A percentile compares a stretch with the other conserved stretches of the same genome.
Evolutionary conservation across 768 basidiomycete genomes (phyloP).

Genomic region (Leccinum longicurvipes): DNA sequence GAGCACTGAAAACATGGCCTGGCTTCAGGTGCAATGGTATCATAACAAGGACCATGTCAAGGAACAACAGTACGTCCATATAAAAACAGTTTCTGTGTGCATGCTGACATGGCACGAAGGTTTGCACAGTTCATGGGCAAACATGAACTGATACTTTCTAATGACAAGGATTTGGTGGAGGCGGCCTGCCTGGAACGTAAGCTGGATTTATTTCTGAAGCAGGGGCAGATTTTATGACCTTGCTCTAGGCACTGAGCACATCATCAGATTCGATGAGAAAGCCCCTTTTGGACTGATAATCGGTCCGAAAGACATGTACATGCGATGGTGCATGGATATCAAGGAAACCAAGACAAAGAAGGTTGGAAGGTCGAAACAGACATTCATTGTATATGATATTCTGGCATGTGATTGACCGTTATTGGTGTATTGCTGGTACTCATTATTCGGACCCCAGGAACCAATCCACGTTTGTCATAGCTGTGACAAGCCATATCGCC

Average conservation of each 20-base stretch:
- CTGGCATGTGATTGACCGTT: too few relatives aligned
- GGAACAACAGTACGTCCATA: neutral
- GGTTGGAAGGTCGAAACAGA: neutral
- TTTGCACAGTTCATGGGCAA: neutral
- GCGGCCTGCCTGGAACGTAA: neutral
- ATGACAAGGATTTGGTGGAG: neutral
- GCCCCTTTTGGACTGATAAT: neutral
- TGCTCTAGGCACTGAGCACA: neutral
- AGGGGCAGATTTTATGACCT: neutral
- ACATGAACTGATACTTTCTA: neutral
- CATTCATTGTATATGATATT: neutral
- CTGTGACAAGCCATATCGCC: neutral
- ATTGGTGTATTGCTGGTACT: too few relatives aligned
- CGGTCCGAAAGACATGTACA: neutral
- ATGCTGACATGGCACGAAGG: neutral
- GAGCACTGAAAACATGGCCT: neutral
- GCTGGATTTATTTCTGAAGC: too few relatives aligned
- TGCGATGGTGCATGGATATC: neutral
- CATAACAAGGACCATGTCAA: neutral
- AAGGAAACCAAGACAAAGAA: neutral
- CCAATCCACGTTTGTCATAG: neutral
- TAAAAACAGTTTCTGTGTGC: neutral
- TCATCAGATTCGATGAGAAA: neutral
- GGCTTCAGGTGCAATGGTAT: neutral
- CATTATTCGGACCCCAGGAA: neutral